A percentile compares a stretch with the other conserved stretches of the same genome.
These are phyloP conservation scores for Cyphellophora europaea DNA, from an alignment of 2,329 filamentous ascomycete species.

Conservation along the genomic window DNA sequence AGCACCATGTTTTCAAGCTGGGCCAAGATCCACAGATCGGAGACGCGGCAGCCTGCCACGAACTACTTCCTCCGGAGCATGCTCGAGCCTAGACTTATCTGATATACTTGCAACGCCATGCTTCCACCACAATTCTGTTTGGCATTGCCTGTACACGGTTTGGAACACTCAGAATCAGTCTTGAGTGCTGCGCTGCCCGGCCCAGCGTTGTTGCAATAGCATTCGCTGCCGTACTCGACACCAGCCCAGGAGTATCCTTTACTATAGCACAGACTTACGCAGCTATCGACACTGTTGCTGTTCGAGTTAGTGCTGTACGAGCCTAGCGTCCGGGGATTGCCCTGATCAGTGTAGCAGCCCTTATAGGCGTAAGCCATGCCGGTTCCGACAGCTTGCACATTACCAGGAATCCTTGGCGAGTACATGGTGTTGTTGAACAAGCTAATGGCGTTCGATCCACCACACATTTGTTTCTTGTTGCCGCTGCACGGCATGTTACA, in stretches of 20 bases:
- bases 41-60: too few species aligned
- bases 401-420: constrained; percentile 8
- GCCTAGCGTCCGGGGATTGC: constrained; percentile 6
- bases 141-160: constrained; percentile 16
- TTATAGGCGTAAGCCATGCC: constrained; percentile 13
- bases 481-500: constrained; percentile 27
- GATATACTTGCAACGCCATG: constrained; percentile 11
- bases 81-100: constrained; percentile 3
- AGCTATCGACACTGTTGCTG: constrained; percentile 22
- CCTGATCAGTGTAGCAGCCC: constrained; percentile 17
- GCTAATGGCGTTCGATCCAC: constrained; percentile 27
- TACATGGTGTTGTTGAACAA: constrained; percentile 14
- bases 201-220: constrained; percentile 17
- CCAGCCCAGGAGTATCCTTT: constrained; percentile 26
- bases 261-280: constrained; percentile 9
- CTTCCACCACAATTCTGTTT: constrained; percentile 17
- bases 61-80: too few species aligned
- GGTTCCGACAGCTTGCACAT: constrained; percentile 7
- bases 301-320: constrained; percentile 1
- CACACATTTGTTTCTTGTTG: constrained; percentile 40
- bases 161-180: constrained; percentile 9
- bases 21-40: too few species aligned
- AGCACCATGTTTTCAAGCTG: too few species aligned
- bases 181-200: constrained; percentile 7
- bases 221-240: constrained; percentile 29